These are phyloP conservation scores for Phytopythium helicoides DNA, from an alignment of 352 stramenopile species.

Conservation along the genomic window DNA sequence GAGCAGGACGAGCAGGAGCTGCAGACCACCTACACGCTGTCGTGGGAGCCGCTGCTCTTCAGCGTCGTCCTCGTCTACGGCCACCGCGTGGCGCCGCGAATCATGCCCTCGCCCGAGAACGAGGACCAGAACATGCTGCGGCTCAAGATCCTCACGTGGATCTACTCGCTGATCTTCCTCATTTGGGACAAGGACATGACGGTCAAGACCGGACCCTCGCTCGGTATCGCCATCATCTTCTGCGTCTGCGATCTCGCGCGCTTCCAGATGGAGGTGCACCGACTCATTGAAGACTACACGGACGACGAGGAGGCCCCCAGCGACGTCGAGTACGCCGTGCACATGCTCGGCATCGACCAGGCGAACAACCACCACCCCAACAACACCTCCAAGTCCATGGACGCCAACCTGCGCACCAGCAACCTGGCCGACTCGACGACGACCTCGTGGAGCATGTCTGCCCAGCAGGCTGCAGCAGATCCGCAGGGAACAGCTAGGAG, in stretches of 20 bases:
- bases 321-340: slow-evolving; percentile 15
- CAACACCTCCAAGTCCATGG: neutral
- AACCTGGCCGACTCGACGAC: neutral
- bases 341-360: slow-evolving; percentile 6
- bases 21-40: slow-evolving; percentile 61
- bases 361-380: neutral
- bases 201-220: slow-evolving; percentile 61
- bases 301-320: slow-evolving; percentile 37
- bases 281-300: slow-evolving; percentile 64
- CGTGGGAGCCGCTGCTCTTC: slow-evolving; percentile 51
- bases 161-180: slow-evolving; percentile 57
- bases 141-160: slow-evolving; percentile 68
- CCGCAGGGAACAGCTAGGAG: neutral
- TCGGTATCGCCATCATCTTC: slow-evolving; percentile 72
- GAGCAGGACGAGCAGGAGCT: slow-evolving; percentile 67
- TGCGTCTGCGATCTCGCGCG: slow-evolving; percentile 61
- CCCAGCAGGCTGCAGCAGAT: neutral
- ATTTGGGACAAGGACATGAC: slow-evolving; percentile 72
- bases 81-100: slow-evolving; percentile 27
- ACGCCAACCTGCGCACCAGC: slow-evolving; percentile 10
- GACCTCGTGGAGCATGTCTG: neutral
- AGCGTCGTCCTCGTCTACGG: slow-evolving; percentile 54
- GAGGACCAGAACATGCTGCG: slow-evolving; percentile 65
- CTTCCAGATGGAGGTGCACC: slow-evolving; percentile 73
- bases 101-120: slow-evolving; percentile 54